A percentile compares a stretch with the other conserved stretches of the same genome.
These are phyloP conservation scores for Pilaira anomala DNA, from an alignment of 192 early-diverging fungal species.

Conservation along the genomic window DNA sequence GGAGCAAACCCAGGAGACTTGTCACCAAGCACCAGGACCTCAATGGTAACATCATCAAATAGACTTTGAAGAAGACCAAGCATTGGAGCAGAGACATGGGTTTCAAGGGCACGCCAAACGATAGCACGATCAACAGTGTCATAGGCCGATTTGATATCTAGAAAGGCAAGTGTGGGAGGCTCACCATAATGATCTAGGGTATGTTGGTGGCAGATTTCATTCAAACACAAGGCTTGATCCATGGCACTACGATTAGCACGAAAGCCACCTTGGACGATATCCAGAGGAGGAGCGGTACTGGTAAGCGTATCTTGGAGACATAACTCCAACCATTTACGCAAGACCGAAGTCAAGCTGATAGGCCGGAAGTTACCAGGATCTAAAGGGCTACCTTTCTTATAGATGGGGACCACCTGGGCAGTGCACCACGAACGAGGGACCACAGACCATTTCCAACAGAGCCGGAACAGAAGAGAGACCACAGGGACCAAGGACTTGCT, in stretches of 20 bases:
- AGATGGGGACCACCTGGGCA: too few relatives aligned
- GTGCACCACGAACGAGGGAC: too few relatives aligned
- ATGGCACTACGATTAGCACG: constrained; percentile 13
- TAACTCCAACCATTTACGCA: constrained; percentile 16
- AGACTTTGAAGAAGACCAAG: constrained; percentile 4
- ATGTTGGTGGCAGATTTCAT: constrained; percentile 6
- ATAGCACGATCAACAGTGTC: constrained; percentile 21
- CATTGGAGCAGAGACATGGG: background rate
- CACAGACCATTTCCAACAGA: too few relatives aligned
- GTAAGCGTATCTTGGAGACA: background rate
- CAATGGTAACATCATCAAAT: constrained; percentile 5
- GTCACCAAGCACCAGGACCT: background rate
- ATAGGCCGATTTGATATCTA: constrained; percentile 22
- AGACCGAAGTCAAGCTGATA: constrained; percentile 16
- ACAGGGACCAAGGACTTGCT: too few relatives aligned
- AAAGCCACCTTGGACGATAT: constrained; percentile 30
- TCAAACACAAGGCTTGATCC: constrained; percentile 22
- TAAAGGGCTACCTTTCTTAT: too few relatives aligned
- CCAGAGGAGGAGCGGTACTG: background rate
- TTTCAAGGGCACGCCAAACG: constrained; percentile 16
- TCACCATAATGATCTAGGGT: background rate
- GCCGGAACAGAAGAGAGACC: too few relatives aligned
- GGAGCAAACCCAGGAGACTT: background rate
- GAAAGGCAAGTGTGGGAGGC: constrained; percentile 20
- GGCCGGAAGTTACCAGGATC: constrained; percentile 17